Evolutionary conservation across 257 asterid genomes (phyloP).

Genomic region (Datura wrightii): DNA sequence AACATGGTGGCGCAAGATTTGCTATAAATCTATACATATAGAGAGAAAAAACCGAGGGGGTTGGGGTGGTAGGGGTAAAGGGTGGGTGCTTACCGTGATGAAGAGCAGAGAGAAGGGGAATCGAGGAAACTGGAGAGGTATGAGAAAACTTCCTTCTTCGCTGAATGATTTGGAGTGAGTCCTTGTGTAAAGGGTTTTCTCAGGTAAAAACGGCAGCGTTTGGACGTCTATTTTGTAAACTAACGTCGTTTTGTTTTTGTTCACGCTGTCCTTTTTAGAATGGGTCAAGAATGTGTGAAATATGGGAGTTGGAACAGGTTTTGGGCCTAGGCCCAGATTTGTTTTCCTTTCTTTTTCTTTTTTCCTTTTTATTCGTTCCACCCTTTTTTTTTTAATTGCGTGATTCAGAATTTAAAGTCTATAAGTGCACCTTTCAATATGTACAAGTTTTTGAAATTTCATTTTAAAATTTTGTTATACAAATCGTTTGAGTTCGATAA

Average conservation of each 20-base stretch:
- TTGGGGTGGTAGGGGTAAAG: background rate
- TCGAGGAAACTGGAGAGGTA: background rate
- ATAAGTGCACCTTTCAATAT: background rate
- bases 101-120: background rate
- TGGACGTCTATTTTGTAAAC: background rate
- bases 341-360: background rate
- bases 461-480: background rate
- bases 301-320: background rate
- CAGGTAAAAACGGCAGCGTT: background rate
- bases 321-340: background rate
- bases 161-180: background rate
- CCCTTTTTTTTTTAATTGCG: background rate
- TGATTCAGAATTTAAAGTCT: background rate
- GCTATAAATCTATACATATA: background rate
- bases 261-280: background rate
- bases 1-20: background rate
- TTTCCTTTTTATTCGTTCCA: background rate
- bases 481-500: background rate
- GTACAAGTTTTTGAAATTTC: background rate
- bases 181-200: background rate
- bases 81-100: constrained; percentile 15
- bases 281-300: background rate
- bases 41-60: background rate
- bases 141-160: background rate
- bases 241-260: background rate